A percentile compares a stretch with the other conserved stretches of the same genome.
Evolutionary conservation across 2,329 filamentous ascomycete species (phyloP).

Genomic region (Dothideomycetes sp.): DNA sequence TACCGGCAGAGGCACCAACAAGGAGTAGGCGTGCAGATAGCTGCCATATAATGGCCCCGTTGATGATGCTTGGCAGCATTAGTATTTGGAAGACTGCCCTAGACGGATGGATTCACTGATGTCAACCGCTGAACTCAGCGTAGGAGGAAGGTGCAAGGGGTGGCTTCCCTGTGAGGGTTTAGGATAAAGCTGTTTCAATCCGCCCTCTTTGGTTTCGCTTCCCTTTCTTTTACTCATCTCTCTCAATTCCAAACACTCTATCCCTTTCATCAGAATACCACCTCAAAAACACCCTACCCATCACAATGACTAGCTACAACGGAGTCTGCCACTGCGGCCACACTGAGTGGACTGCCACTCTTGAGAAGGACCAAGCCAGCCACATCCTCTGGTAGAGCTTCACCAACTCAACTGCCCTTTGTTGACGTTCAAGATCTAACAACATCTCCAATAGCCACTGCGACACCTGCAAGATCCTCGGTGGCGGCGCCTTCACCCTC

Average conservation of each 20-base stretch:
- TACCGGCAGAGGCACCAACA: too few species aligned
- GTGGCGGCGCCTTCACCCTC: slow-evolving; percentile 40
- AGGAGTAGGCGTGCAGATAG: too few species aligned
- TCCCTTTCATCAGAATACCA: not conserved
- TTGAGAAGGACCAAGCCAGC: slow-evolving; percentile 33
- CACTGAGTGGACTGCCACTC: slow-evolving; percentile 39
- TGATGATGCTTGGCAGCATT: not conserved
- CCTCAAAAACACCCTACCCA: not conserved
- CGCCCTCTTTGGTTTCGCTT: not conserved
- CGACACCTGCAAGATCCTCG: slow-evolving; percentile 44
- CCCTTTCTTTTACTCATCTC: not conserved
- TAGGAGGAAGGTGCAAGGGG: too few species aligned
- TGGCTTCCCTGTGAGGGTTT: not conserved
- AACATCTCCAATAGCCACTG: slow-evolving; percentile 38
- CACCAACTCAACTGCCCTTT: slow-evolving; percentile 21
- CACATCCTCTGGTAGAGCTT: slow-evolving; percentile 33
- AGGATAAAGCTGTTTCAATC: not conserved
- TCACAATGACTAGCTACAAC: slow-evolving; percentile 33
- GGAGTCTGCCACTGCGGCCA: slow-evolving; percentile 47
- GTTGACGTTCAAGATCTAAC: not conserved
- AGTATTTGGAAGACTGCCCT: not conserved
- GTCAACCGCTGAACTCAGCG: not conserved
- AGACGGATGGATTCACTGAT: not conserved
- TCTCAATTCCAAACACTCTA: not conserved
- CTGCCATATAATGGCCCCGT: not conserved